These are phyloP conservation scores for Diplosphaera chodatii DNA, from an alignment of 139 green algal genomes.

Conservation along the genomic window DNA sequence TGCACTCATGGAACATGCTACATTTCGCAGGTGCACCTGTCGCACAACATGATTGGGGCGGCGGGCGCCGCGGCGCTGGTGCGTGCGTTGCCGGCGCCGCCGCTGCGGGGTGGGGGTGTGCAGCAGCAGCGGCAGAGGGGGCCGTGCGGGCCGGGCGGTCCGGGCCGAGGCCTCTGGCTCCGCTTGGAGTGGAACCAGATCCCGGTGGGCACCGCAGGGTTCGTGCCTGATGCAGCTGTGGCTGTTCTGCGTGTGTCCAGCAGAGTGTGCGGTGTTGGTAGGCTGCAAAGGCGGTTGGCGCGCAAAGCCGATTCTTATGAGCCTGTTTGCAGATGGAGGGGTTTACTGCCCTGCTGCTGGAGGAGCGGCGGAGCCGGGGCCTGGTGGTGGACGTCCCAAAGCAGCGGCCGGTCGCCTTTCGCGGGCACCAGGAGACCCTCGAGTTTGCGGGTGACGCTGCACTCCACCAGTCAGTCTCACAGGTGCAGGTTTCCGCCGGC, in stretches of 20 bases:
- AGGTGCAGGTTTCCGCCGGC: too few species aligned
- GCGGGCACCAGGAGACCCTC: conserved; percentile 20
- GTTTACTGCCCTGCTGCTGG: conserved; percentile 2
- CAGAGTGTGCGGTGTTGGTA: too few species aligned
- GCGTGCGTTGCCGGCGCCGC: conserved; percentile 12
- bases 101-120: not conserved
- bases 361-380: conserved; percentile 12
- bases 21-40: conserved; percentile 33
- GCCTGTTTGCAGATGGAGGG: not conserved
- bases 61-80: conserved; percentile 36
- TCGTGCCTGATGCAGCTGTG: conserved; percentile 19
- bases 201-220: too few species aligned
- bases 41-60: conserved; percentile 37
- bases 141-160: conserved; percentile 1
- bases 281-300: too few species aligned
- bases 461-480: too few species aligned
- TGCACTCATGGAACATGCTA: too few species aligned
- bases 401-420: conserved; percentile 11
- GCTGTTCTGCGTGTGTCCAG: too few species aligned
- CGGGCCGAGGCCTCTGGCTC: conserved; percentile 47
- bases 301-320: too few species aligned
- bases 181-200: conserved; percentile 74
- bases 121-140: not conserved
- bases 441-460: conserved; percentile 14
- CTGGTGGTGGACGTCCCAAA: conserved; percentile 34